A percentile compares a stretch with the other conserved stretches of the same genome.
phyloP scores from a whole-genome alignment of 1,139 yeast genomes.

The Nadsonia commutata region DNA sequence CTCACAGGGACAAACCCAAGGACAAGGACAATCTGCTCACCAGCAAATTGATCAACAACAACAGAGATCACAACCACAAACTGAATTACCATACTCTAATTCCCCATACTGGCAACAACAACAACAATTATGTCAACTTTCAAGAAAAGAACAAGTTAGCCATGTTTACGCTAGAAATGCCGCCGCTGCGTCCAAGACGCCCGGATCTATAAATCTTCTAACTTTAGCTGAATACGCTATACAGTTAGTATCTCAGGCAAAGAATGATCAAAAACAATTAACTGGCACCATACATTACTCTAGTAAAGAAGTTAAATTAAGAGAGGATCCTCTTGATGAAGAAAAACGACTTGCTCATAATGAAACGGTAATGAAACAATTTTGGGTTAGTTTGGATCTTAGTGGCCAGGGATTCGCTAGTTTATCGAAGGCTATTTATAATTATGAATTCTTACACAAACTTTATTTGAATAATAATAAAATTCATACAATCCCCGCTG shows the following conservation, averaged over 20 bases:
- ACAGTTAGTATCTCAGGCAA: not conserved
- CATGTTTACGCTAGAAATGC: not conserved
- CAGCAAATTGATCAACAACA: not conserved
- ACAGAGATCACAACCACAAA: not conserved
- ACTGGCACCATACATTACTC: not conserved
- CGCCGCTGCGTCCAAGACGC: not conserved
- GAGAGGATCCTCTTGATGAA: constrained; percentile 1
- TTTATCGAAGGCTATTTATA: constrained; percentile 59
- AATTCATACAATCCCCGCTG: constrained; percentile 51
- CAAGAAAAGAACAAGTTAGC: not conserved
- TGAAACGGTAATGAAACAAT: constrained; percentile 30
- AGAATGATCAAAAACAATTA: not conserved
- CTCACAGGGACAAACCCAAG: not conserved
- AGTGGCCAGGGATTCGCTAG: constrained; percentile 76
- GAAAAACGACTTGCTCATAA: constrained; percentile 3
- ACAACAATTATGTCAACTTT: not conserved
- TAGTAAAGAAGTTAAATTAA: not conserved
- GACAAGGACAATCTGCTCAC: not conserved
- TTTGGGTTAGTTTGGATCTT: constrained; percentile 90
- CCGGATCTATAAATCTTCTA: not conserved
- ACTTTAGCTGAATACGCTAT: not conserved
- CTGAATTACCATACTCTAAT: not conserved
- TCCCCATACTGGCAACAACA: not conserved
- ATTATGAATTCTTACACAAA: constrained; percentile 73
- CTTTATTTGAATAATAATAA: constrained; percentile 80